Evolutionary conservation across 495 filamentous ascomycete genomes (phyloP).

Genomic region (Lophiostoma macrostomum): DNA sequence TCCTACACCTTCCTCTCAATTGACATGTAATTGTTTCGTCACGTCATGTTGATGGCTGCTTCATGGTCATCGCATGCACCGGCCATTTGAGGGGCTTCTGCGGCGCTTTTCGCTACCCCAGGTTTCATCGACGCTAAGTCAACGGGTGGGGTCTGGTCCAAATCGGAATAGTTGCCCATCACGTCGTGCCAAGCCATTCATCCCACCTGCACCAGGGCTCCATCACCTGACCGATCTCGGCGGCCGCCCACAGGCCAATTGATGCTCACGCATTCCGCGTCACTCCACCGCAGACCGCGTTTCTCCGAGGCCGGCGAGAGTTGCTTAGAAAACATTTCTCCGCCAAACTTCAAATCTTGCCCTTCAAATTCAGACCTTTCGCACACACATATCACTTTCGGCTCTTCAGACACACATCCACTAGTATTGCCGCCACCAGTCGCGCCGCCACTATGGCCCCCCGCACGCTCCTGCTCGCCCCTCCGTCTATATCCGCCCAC

Average conservation of each 20-base stretch:
- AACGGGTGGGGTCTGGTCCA: neutral
- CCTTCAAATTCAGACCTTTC: neutral
- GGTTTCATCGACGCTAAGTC: conserved; percentile 2
- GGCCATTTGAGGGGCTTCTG: neutral
- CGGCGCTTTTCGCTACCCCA: conserved; percentile 12
- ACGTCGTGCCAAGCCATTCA: too few species aligned
- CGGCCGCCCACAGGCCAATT: too few species aligned
- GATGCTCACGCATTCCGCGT: neutral
- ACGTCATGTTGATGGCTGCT: neutral
- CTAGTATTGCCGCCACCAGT: too few species aligned
- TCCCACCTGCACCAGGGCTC: too few species aligned
- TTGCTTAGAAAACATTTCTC: conserved; percentile 13
- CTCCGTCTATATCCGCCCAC: conserved; percentile 69
- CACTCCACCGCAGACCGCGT: conserved; percentile 5
- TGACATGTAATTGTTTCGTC: neutral
- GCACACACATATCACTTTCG: neutral
- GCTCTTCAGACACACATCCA: too few species aligned
- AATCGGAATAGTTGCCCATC: neutral
- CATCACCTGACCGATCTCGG: neutral
- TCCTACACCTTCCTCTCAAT: neutral
- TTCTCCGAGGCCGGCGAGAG: conserved; percentile 23
- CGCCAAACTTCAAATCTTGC: neutral
- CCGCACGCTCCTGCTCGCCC: conserved; percentile 67
- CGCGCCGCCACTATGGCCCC: conserved; percentile 25
- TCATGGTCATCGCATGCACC: neutral